Conservation (phyloP, 495 filamentous ascomycete species). For the Penicillium riverlandense region DNA sequence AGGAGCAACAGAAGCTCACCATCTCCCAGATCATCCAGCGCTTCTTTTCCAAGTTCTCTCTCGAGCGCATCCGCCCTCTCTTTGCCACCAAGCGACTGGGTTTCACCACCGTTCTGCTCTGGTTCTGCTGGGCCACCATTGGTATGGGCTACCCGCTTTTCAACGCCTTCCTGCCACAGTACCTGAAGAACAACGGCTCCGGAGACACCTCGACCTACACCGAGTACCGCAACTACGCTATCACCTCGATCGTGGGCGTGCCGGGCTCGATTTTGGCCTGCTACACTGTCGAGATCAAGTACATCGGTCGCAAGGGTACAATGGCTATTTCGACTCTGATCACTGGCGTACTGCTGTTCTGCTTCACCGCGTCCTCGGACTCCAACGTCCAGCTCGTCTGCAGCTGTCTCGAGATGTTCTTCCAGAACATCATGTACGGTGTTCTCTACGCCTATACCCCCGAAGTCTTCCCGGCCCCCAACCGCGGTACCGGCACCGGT, state of each 20-base stretch:
- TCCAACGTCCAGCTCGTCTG: conserved; percentile 45
- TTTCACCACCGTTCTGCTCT: conserved; percentile 41
- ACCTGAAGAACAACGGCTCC: conserved; percentile 38
- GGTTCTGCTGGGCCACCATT: conserved; percentile 52
- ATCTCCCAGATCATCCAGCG: conserved; percentile 39
- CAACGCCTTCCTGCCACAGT: conserved; percentile 55
- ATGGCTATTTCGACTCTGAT: conserved; percentile 47
- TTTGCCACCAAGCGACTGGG: conserved; percentile 47
- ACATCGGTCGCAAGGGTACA: conserved; percentile 54
- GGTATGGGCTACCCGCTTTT: conserved; percentile 53
- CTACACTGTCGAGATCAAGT: conserved; percentile 50
- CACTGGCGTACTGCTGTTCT: conserved; percentile 52
- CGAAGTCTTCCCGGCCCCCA: conserved; percentile 53
- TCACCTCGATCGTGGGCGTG: conserved; percentile 50
- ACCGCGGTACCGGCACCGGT: conserved; percentile 52
- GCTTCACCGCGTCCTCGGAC: conserved; percentile 46
- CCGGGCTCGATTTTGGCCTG: conserved; percentile 49
- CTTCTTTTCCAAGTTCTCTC: conserved; percentile 49
- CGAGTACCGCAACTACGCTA: conserved; percentile 56
- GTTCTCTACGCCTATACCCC: conserved; percentile 57
- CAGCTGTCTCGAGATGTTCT: conserved; percentile 48
- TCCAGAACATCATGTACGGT: conserved; percentile 60
- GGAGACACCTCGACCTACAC: conserved; percentile 31
- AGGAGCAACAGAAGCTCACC: conserved; percentile 26
- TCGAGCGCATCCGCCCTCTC: conserved; percentile 44